Evolutionary conservation across 768 basidiomycete species (phyloP).

Genomic region (Mycena rosella): DNA sequence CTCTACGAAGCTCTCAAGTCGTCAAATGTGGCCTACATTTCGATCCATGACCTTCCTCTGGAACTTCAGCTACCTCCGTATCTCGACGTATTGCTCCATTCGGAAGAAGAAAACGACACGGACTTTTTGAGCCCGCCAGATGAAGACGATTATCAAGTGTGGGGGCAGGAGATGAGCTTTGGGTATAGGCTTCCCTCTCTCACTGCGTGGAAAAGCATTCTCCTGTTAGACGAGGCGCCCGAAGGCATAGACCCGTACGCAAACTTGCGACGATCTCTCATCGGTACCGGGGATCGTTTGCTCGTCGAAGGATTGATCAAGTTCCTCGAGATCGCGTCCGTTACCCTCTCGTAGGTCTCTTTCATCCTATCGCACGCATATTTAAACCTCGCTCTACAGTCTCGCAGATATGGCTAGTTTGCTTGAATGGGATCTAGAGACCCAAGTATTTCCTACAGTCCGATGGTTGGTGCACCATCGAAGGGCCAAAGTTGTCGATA

Average conservation of each 20-base stretch:
- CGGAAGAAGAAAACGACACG: slow-evolving; percentile 67
- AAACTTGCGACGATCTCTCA: slow-evolving; percentile 69
- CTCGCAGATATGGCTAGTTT: slow-evolving; percentile 84
- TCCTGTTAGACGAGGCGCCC: slow-evolving; percentile 73
- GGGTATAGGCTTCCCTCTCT: slow-evolving; percentile 83
- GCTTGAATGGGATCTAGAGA: slow-evolving; percentile 86
- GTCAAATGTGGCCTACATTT: slow-evolving; percentile 81
- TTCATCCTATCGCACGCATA: not conserved
- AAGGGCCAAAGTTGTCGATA: slow-evolving; percentile 90
- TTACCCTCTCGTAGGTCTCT: slow-evolving; percentile 74
- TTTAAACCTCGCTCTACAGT: slow-evolving; percentile 49
- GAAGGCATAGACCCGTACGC: slow-evolving; percentile 69
- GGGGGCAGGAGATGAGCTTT: slow-evolving; percentile 77
- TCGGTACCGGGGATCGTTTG: slow-evolving; percentile 73
- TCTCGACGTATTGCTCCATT: slow-evolving; percentile 78
- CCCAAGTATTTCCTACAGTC: slow-evolving; percentile 90
- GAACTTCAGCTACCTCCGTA: slow-evolving; percentile 90
- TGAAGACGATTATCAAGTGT: slow-evolving; percentile 63
- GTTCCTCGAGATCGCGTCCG: slow-evolving; percentile 80
- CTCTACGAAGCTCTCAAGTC: slow-evolving; percentile 85
- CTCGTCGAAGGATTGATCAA: slow-evolving; percentile 79
- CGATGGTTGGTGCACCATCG: slow-evolving; percentile 93
- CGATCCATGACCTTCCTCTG: slow-evolving; percentile 82
- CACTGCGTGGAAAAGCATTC: slow-evolving; percentile 92
- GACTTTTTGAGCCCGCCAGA: slow-evolving; percentile 65